Evolutionary conservation across 2,329 filamentous ascomycete species (phyloP).

Genomic region (Penicillium verrucosum): DNA sequence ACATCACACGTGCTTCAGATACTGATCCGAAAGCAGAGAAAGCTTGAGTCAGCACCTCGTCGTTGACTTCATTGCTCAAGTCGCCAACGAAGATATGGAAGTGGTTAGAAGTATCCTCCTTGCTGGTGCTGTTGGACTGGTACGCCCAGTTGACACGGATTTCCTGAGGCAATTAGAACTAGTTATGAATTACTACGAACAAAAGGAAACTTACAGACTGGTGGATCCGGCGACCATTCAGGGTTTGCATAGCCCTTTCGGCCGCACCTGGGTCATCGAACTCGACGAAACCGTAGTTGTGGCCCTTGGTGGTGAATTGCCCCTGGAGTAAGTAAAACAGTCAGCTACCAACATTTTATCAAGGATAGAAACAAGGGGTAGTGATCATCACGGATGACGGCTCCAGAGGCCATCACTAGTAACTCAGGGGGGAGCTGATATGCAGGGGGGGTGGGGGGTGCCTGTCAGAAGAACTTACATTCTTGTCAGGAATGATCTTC

Average conservation of each 20-base stretch:
- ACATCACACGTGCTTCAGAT: conserved; percentile 98
- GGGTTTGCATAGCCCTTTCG: conserved; percentile 93
- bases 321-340: neutral
- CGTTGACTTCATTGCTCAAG: conserved; percentile 96
- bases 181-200: neutral
- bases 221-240: conserved; percentile 93
- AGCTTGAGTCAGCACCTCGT: conserved; percentile 87
- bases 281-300: conserved; percentile 98
- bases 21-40: conserved; percentile 95
- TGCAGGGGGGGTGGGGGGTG: conserved; percentile 1
- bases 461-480: conserved; percentile 61
- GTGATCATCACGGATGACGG: neutral
- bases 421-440: conserved; percentile 2
- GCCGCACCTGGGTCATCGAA: conserved; percentile 97
- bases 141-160: conserved; percentile 99
- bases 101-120: conserved; percentile 96
- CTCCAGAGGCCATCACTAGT: neutral
- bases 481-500: conserved; percentile 99
- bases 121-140: conserved; percentile 88
- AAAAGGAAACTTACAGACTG: conserved; percentile 63
- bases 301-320: conserved; percentile 75
- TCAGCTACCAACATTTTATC: neutral
- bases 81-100: conserved; percentile 99
- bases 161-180: conserved; percentile 58
- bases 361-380: neutral